Evolutionary conservation across 2,329 filamentous ascomycete species (phyloP), one percentile per base, ranked within the genome.

Genomic region (Hymenoscyphus scutula): DNA sequence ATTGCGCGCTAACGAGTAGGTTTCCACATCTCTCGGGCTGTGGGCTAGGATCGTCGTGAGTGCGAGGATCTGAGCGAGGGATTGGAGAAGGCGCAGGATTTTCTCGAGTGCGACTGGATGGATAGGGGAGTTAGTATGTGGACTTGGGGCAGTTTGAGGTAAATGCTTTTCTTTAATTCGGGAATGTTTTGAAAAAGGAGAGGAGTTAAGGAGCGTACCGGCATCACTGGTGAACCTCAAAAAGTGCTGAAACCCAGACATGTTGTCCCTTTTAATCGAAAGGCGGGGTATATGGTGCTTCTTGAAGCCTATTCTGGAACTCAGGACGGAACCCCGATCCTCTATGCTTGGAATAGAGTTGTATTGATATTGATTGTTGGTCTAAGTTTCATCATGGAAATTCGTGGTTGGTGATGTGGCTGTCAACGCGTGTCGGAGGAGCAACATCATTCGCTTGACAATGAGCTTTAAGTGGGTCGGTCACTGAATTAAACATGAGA

Each of bases 41-140:
- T 45, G n/a, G 17, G 38, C 38, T 5, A 23, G 38, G n/a, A 45
- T 45, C 2, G 38, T 45, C 10, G 38, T 45, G 38, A 45, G 38
- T 8, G 78, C 74, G 10, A 84, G 68, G 62, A 87, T 78, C 59
- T 81, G 77, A 64, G 80, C 74, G 38, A 79, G 57, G 53, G 82
- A 74, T 73, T 88, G 85, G 55, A 87, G 68, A 61, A 86, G 76
- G 53, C 86, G 83, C 67, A 89, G 77, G 61, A 81, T 78, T 62
- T 85, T 83, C 73, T 89, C 86, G 1, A 89, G 77, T 3, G 84
- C 86, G 69, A 79, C 85, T 86, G 67, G 11, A 23, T 5, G 2
- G 5, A 5, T 5, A 23, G 10, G 3, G 23, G 3, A 17, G 5
- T 38, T 58, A n/a, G 27, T 30, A 29, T 38, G 56, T 15, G n/a